Conservation (phyloP, 2,329 filamentous ascomycete species). For the Fusarium veterinarium region DNA sequence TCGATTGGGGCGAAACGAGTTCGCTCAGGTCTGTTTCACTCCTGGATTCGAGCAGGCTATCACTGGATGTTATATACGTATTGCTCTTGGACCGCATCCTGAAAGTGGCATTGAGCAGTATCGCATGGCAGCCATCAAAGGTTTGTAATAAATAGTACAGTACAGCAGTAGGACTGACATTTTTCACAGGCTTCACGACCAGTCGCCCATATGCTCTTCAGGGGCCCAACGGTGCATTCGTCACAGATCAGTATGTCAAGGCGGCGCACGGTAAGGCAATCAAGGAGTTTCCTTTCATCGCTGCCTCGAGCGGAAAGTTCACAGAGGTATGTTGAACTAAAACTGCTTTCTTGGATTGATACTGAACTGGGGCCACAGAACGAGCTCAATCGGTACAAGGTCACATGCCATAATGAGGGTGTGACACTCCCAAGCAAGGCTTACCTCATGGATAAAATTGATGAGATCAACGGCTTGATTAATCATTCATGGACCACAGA, state of each 20-base stretch:
- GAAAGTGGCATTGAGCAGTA: conserved; percentile 81
- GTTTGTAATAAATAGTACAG: conserved; percentile 56
- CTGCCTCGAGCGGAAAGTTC: conserved; percentile 86
- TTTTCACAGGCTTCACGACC: conserved; percentile 73
- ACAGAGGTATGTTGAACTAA: conserved; percentile 72
- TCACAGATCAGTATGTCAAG: conserved; percentile 86
- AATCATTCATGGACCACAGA: conserved; percentile 84
- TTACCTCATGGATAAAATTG: conserved; percentile 76
- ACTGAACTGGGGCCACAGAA: conserved; percentile 58
- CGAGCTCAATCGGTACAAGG: conserved; percentile 85
- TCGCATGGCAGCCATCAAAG: conserved; percentile 88
- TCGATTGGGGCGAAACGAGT: conserved; percentile 84
- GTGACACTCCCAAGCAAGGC: conserved; percentile 79
- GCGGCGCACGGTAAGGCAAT: conserved; percentile 85
- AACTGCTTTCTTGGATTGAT: neutral
- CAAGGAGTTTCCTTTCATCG: conserved; percentile 89
- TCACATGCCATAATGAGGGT: conserved; percentile 77
- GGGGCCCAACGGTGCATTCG: conserved; percentile 79
- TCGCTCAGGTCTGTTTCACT: conserved; percentile 92
- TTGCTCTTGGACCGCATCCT: conserved; percentile 83
- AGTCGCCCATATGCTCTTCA: conserved; percentile 88
- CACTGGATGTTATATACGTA: conserved; percentile 84
- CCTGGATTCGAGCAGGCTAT: conserved; percentile 88
- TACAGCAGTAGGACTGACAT: conserved; percentile 34
- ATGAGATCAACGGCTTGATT: conserved; percentile 83